These are phyloP conservation scores for Chenopodium album DNA, from an alignment of 148 eudicot genomes.

Conservation along the genomic window DNA sequence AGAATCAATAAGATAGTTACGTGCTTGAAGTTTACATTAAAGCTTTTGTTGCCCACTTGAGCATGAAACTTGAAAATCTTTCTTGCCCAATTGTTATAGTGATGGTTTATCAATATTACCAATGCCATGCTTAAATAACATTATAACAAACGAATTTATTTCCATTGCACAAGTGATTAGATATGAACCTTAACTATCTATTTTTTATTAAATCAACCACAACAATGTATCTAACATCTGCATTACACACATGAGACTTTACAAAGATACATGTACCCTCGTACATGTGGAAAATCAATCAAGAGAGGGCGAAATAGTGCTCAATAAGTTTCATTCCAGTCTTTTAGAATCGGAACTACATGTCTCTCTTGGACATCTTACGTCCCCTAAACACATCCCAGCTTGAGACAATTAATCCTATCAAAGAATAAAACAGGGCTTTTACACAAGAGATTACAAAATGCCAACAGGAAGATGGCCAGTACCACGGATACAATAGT, in stretches of 20 bases:
- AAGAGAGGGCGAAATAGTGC: neutral
- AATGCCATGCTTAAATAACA: neutral
- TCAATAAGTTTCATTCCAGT: neutral
- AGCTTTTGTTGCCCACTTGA: no score
- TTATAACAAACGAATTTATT: no score
- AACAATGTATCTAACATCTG: neutral
- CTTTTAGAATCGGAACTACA: neutral
- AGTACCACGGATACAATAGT: constrained; percentile 92
- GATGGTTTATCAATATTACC: no score
- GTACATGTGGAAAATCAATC: neutral
- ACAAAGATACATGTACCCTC: neutral
- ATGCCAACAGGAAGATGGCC: constrained; percentile 99
- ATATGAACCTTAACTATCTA: no score
- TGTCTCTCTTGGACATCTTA: constrained; percentile 30
- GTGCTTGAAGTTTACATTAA: no score
- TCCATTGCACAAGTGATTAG: neutral
- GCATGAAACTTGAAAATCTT: no score
- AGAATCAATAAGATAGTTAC: no score
- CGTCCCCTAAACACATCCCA: constrained; percentile 58
- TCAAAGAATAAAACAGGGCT: constrained; percentile 55
- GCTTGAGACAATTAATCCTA: constrained; percentile 53
- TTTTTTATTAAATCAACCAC: neutral
- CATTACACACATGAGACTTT: neutral
- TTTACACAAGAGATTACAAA: constrained; percentile 63
- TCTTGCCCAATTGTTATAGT: no score